Percentiles rank a stretch among this genome's conserved stretches.
phyloP scores from a whole-genome alignment of 805 yeast genomes.

The Ogataea polymorpha region DNA sequence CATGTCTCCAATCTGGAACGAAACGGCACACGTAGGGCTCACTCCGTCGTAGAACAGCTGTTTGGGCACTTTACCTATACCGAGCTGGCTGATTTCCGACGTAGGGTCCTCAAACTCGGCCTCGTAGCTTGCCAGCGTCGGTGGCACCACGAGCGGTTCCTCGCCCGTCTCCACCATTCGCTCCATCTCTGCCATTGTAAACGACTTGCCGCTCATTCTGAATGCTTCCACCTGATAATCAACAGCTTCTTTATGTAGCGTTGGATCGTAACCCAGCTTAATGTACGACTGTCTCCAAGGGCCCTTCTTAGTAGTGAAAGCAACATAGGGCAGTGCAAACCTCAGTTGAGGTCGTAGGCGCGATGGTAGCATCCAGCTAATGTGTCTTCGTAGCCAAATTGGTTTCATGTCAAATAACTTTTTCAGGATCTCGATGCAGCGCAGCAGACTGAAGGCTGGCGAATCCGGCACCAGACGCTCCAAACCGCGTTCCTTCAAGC shows the following conservation, averaged over 20 bases:
- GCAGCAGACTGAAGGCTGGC: slow-evolving; percentile 35
- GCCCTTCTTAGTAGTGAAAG: slow-evolving; percentile 81
- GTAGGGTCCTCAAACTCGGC: slow-evolving; percentile 22
- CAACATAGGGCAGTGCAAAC: slow-evolving; percentile 78
- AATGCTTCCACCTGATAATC: slow-evolving; percentile 84
- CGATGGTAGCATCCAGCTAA: slow-evolving; percentile 53
- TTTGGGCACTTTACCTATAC: slow-evolving; percentile 35
- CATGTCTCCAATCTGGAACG: slow-evolving; percentile 78
- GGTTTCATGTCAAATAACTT: slow-evolving; percentile 68
- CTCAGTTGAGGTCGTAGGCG: slow-evolving; percentile 48
- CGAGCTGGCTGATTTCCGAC: slow-evolving; percentile 21
- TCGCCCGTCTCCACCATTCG: slow-evolving; percentile 24
- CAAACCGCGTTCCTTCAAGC: slow-evolving; percentile 25
- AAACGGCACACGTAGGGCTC: slow-evolving; percentile 62
- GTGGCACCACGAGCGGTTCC: slow-evolving; percentile 26
- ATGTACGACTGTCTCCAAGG: slow-evolving; percentile 93
- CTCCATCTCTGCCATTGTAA: slow-evolving; percentile 24
- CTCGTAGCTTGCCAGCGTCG: slow-evolving; percentile 18
- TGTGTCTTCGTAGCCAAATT: slow-evolving; percentile 78
- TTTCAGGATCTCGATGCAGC: slow-evolving; percentile 42
- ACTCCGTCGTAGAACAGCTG: slow-evolving; percentile 69
- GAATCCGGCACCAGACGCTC: slow-evolving; percentile 27
- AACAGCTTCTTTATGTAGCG: slow-evolving; percentile 49
- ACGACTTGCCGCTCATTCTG: slow-evolving; percentile 38
- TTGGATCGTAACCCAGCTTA: slow-evolving; percentile 76